Base-by-base conservation (phyloP, 2,329 filamentous ascomycete species). In the Paraphaeosphaeria minitans region DNA sequence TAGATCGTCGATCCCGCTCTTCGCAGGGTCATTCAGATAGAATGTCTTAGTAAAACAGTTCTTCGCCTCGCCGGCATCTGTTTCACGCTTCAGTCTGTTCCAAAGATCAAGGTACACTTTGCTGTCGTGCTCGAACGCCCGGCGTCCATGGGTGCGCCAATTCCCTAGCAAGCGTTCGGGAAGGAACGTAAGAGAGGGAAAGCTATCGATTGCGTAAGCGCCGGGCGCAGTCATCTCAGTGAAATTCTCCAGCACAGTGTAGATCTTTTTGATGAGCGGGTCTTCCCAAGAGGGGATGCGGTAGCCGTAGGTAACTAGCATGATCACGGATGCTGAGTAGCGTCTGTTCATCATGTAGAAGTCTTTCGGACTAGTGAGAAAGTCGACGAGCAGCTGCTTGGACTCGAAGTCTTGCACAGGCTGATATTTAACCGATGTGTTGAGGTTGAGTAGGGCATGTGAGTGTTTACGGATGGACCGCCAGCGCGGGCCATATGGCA, bases 391-490 rank as follows among this genome's bases (percentile, higher is more conserved):
- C 0, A 83, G 62, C 52, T 82, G 80, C 54, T 75, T 78, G 29
- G 77, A 79, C 61, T 83, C 82, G 6, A 83, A 70, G 10, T 82
- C 78, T 60, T 82, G 80, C 0, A 84, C 62, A 0, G 73, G 68
- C 16, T 71, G 70, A 56, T 82, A 83, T 0, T 71, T 74, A 2
- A 65, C 65, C 2, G 67, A 69, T 0, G 71, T 64, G 2, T 64
- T 48, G 53, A 75, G 41, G 68, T 74, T 74, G 39, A 76, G 59
- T 21, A 76, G 55, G 14, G 58, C 61, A 65, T 73, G 16, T 77
- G 68, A 16, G 73, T 76, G 19, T 67, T 75, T 58, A 75, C 74
- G 65, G 73, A 74, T 63, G 59, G 71, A 70, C 69, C 79, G n/a
- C 74, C 65, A 55, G 67, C 73, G 58, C 72, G 75, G 67, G 29